Conservation (phyloP, 2,329 filamentous ascomycete genomes). For the Sporothrix globosa region DNA sequence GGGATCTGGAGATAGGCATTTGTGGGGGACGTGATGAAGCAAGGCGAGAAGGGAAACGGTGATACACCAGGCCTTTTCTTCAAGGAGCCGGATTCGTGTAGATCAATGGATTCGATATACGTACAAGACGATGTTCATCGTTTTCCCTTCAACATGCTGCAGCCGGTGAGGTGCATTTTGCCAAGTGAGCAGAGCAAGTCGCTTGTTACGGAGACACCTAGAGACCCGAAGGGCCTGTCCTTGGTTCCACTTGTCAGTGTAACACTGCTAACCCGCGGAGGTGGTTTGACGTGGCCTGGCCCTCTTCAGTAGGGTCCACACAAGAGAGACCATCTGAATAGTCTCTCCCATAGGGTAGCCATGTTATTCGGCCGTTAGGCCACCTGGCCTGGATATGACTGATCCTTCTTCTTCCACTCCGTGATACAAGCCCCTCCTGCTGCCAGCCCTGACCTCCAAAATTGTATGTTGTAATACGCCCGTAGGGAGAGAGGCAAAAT, state of each 20-base stretch:
- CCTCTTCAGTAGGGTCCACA: conserved; percentile 27
- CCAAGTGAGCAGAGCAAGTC: background rate
- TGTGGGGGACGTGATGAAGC: background rate
- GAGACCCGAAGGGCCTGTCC: background rate
- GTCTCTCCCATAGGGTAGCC: conserved; percentile 15
- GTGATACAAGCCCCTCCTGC: background rate
- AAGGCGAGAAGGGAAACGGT: background rate
- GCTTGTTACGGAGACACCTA: background rate
- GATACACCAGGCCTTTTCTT: background rate
- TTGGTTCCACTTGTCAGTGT: conserved; percentile 4
- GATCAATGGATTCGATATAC: background rate
- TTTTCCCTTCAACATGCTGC: background rate
- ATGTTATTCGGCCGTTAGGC: conserved; percentile 8
- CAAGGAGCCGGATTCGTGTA: background rate
- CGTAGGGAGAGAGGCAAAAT: background rate
- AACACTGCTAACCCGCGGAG: conserved; percentile 32
- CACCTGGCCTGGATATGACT: conserved; percentile 15
- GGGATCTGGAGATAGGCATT: background rate
- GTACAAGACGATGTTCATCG: background rate
- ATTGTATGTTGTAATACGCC: background rate
- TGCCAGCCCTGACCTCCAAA: too few species aligned
- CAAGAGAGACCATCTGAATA: background rate
- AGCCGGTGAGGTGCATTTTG: background rate
- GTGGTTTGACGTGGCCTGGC: conserved; percentile 34
- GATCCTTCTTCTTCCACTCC: background rate